Percentiles rank a stretch among this genome's conserved stretches.
These are phyloP conservation scores for Hordeum pubiflorum DNA, from an alignment of 202 grass and related monocot genomes.

Conservation along the genomic window DNA sequence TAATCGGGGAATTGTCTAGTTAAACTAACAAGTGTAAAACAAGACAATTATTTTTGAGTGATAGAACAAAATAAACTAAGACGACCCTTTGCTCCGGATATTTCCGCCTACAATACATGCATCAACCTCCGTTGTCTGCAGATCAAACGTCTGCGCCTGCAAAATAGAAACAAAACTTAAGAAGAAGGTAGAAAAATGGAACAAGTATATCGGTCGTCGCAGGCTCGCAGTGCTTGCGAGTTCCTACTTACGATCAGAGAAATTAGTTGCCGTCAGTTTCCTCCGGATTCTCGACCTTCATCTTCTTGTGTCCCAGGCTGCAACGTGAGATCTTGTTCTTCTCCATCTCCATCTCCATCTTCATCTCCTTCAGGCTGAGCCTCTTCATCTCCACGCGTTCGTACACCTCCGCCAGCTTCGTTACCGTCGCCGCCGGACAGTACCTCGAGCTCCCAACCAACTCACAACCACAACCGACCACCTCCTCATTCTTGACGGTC, in stretches of 20 bases:
- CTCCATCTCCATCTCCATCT: constrained; percentile 11
- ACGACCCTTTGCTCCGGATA: background rate
- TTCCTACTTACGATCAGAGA: too few species aligned
- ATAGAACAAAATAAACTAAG: background rate
- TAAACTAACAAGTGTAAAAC: too few species aligned
- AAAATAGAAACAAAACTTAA: too few species aligned
- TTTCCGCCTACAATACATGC: background rate
- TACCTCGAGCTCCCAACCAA: background rate
- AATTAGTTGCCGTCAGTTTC: background rate
- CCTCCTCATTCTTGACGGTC: background rate
- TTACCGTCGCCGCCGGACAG: constrained; percentile 9
- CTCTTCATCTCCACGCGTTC: constrained; percentile 16
- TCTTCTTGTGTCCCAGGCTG: background rate
- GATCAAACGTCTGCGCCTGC: background rate
- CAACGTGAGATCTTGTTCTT: background rate
- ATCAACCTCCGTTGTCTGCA: background rate
- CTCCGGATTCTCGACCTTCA: background rate
- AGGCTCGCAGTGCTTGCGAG: too few species aligned
- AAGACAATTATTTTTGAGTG: background rate
- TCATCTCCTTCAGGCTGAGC: constrained; percentile 5
- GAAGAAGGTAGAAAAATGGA: too few species aligned
- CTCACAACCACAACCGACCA: background rate
- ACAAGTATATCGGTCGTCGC: too few species aligned
- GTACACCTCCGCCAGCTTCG: constrained; percentile 32
- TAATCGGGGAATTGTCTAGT: too few species aligned